Evolutionary conservation across 164 flowering plant genomes (phyloP).

Genomic region (Paratinospora sagittata): DNA sequence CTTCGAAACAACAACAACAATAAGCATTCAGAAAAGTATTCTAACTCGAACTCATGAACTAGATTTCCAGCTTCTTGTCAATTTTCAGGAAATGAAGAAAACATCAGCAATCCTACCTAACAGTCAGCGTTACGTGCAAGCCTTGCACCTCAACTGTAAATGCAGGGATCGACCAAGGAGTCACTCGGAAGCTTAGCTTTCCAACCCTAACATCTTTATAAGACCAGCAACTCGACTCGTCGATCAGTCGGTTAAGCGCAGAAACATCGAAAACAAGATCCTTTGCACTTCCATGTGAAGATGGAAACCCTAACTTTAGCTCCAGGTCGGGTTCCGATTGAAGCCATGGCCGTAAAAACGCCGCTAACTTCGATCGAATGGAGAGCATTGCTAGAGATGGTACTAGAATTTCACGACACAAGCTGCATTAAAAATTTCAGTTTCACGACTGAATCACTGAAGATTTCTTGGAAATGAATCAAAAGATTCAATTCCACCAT

Average conservation of each 20-base stretch:
- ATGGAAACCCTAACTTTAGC: conserved; percentile 51
- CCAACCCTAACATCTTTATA: conserved; percentile 48
- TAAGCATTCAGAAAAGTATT: conserved; percentile 2
- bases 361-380: conserved; percentile 41
- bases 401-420: not conserved
- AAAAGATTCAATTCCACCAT: not conserved
- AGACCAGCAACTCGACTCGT: conserved; percentile 24
- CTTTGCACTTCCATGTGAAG: conserved; percentile 33
- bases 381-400: conserved; percentile 25
- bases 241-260: conserved; percentile 43
- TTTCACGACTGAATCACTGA: not conserved
- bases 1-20: conserved; percentile 22
- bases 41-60: conserved; percentile 4
- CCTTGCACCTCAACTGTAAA: conserved; percentile 45
- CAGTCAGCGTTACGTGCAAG: conserved; percentile 31
- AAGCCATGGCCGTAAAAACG: conserved; percentile 71
- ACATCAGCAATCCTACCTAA: conserved; percentile 31
- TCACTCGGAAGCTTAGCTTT: conserved; percentile 33
- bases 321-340: conserved; percentile 50
- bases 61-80: not conserved
- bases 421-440: not conserved
- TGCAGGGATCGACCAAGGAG: conserved; percentile 58
- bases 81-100: not conserved
- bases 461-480: not conserved
- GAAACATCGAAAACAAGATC: conserved; percentile 44